phyloP scores from a whole-genome alignment of 495 filamentous ascomycete genomes.

The Lasiosphaeris hirsuta region DNA sequence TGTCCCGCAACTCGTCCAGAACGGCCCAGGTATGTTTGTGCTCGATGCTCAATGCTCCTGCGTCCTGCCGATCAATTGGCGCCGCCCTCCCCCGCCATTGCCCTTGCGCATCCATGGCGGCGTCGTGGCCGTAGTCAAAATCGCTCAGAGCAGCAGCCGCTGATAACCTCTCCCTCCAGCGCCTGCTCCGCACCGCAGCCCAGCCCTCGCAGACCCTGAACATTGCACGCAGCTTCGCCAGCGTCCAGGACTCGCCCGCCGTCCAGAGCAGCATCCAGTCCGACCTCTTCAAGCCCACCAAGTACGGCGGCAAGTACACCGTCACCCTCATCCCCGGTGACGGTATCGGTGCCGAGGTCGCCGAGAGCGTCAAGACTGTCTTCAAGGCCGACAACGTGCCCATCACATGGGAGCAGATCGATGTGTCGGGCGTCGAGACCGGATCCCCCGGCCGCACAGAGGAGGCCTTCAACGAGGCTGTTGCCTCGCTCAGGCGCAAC shows the following conservation, averaged over 20 bases:
- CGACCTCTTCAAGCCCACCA: conserved; percentile 97
- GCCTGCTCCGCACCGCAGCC: conserved; percentile 54
- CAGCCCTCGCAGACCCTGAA: conserved; percentile 45
- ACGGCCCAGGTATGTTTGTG: conserved; percentile 42
- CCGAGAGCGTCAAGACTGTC: conserved; percentile 95
- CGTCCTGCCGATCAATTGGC: neutral
- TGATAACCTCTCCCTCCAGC: conserved; percentile 40
- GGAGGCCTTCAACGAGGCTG: conserved; percentile 89
- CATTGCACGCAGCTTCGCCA: conserved; percentile 58
- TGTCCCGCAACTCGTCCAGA: conserved; percentile 57
- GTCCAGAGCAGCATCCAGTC: conserved; percentile 73
- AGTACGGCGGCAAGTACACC: conserved; percentile 99
- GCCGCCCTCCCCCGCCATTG: neutral
- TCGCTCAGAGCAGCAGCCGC: conserved; percentile 24
- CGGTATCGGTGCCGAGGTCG: conserved; percentile 96
- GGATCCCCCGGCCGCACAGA: conserved; percentile 87
- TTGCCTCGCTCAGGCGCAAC: conserved; percentile 93
- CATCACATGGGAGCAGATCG: conserved; percentile 97
- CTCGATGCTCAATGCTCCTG: neutral
- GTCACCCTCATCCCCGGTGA: conserved; percentile 97
- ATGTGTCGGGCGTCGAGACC: conserved; percentile 77
- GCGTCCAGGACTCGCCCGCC: conserved; percentile 68
- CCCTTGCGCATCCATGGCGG: conserved; percentile 1
- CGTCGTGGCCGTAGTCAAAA: conserved; percentile 7
- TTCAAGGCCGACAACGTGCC: conserved; percentile 99